These are phyloP conservation scores for Oldenlandia corymbosa DNA, from an alignment of 257 asterid genomes.

Conservation along the genomic window DNA sequence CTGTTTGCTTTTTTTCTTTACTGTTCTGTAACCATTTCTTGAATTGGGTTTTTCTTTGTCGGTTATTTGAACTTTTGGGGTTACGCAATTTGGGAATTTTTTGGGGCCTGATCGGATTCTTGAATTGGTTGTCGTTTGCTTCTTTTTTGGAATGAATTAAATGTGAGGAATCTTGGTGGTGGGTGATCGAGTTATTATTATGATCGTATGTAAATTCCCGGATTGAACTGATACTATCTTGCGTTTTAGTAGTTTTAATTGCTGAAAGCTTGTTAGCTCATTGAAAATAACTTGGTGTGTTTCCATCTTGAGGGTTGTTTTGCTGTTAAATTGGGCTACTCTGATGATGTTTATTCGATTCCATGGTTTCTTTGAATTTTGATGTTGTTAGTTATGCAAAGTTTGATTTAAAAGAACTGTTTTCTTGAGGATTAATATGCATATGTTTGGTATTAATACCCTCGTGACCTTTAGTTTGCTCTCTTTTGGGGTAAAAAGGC, in stretches of 20 bases:
- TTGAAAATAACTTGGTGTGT: not conserved
- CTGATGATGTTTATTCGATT: not conserved
- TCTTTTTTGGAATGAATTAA: not conserved
- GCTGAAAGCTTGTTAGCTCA: not conserved
- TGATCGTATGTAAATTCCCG: not conserved
- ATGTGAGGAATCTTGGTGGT: not conserved
- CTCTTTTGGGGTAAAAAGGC: no score
- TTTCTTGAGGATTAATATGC: constrained; percentile 2
- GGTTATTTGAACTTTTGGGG: not conserved
- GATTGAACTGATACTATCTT: not conserved
- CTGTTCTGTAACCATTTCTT: not conserved
- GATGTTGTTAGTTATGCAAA: not conserved
- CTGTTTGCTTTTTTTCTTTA: no score
- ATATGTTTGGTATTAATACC: not conserved
- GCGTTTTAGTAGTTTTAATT: not conserved
- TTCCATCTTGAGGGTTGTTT: not conserved
- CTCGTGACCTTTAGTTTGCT: not conserved
- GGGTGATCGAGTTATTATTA: not conserved
- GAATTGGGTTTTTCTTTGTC: not conserved
- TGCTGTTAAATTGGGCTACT: not conserved
- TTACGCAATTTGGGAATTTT: not conserved
- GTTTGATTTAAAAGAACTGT: not conserved
- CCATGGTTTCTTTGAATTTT: not conserved
- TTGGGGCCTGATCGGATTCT: not conserved
- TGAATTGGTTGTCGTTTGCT: not conserved